Base-by-base conservation (phyloP, 2,329 filamentous ascomycete species). In the Arachnomyces sp. region DNA sequence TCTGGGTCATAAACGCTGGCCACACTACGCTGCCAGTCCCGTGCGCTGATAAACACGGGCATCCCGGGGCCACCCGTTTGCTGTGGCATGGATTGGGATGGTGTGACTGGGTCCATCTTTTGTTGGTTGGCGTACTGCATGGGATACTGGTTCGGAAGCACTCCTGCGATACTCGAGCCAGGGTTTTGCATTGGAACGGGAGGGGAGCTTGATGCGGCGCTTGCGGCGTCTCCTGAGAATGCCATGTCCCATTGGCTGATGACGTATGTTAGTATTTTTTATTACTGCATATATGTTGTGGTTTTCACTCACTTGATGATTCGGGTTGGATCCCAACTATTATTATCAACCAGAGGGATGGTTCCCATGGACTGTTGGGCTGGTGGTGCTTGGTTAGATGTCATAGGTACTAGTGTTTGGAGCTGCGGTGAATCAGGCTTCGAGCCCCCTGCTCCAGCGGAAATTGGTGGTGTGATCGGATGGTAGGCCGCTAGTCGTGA, bases 171-270 rank as follows among this genome's bases (percentile, higher is more conserved):
- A 31, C 30, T 34, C 42, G 42, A n/a, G 32, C 31, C 28, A 43
- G 12, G 34, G 36, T 15, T 31, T 35, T n/a, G 16, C n/a, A 28
- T 16, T 15, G 14, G 35, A 34, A 34, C 39, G 35, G 12, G 36
- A 6, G 66, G 61, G 11, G 58, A 67, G 47, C 61, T 62, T 34
- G 63, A 44, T 53, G 65, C 63, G 39, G 60, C 39, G 39, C 51
- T 55, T 8, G 65, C 62, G 50, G 68, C 64, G 44, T 77, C 79
- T 62, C 81, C 84, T 71, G 87, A 85, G 68, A 95, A 96, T 49
- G 90, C 89, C 57, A 84, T 81, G 64, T 94, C 89, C 89, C 90
- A 96, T 71, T 94, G 87, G 63, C 89, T 94, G 55, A 47, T 40
- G 7, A 36, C 7, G 36, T 17, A 38, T 29, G 45, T 69, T 50